Evolutionary conservation across 176 grass and related monocot genomes (phyloP).

Genomic region (Cymbopogon citratus): DNA sequence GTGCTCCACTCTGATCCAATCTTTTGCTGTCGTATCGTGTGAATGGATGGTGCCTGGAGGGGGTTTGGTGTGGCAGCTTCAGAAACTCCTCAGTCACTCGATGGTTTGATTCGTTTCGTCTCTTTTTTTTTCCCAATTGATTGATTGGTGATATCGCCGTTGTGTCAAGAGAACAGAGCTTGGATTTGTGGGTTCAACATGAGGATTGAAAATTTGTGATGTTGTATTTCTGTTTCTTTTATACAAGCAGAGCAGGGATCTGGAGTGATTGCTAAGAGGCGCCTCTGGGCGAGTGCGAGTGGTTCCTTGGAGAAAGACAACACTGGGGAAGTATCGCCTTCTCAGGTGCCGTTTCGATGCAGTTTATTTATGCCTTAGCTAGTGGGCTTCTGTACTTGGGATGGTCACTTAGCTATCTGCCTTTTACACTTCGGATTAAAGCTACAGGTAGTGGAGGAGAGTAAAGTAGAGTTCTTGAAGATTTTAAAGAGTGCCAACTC

Average conservation of each 20-base stretch:
- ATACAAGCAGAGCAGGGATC: constrained; percentile 31
- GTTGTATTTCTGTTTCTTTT: neutral
- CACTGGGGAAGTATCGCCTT: neutral
- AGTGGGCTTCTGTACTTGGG: neutral
- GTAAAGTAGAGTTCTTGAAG: constrained; percentile 45
- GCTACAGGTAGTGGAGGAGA: constrained; percentile 42
- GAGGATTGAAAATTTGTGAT: neutral
- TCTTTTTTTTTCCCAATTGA: neutral
- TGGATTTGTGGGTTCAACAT: neutral
- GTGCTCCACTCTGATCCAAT: constrained; percentile 17
- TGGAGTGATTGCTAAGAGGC: constrained; percentile 6
- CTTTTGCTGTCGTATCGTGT: neutral
- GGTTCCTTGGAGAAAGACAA: constrained; percentile 46
- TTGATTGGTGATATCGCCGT: neutral
- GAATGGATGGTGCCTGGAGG: neutral
- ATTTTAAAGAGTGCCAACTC: constrained; percentile 65
- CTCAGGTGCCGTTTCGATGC: constrained; percentile 38
- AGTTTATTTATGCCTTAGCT: neutral
- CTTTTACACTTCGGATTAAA: neutral
- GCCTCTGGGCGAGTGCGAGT: constrained; percentile 11
- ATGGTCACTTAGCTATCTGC: neutral
- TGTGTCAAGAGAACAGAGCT: neutral
- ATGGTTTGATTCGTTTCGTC: neutral
- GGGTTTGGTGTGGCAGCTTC: too few species aligned
- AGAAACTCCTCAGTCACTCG: too few species aligned